These are phyloP conservation scores for Salix brachista DNA, from an alignment of 345 rosid species.

Conservation along the genomic window DNA sequence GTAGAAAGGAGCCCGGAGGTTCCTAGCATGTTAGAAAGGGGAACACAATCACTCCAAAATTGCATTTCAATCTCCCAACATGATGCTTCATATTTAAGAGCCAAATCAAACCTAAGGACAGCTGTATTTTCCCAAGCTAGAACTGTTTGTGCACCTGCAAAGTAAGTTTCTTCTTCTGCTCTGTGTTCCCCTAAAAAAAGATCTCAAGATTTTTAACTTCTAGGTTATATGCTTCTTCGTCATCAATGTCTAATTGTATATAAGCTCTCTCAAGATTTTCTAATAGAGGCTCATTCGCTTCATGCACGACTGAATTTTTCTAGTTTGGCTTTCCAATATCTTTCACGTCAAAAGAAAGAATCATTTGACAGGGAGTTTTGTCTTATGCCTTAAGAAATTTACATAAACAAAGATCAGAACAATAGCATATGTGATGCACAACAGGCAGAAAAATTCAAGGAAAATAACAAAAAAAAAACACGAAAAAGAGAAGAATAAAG, in stretches of 20 bases:
- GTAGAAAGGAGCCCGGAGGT: constrained; percentile 34
- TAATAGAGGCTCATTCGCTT: background rate
- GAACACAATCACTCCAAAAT: constrained; percentile 29
- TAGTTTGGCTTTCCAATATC: background rate
- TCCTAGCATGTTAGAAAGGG: constrained; percentile 36
- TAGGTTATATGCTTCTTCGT: background rate
- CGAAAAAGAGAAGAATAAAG: no score
- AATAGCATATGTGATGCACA: no score
- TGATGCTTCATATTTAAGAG: background rate
- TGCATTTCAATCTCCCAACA: background rate
- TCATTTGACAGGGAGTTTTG: background rate
- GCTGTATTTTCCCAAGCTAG: no score
- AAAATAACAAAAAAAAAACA: no score
- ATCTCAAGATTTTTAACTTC: background rate
- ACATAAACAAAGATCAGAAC: no score
- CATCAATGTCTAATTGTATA: background rate
- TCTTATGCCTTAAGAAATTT: no score
- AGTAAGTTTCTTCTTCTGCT: background rate
- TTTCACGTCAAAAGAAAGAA: background rate
- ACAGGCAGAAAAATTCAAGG: no score
- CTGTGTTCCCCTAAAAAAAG: background rate
- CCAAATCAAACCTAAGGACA: background rate
- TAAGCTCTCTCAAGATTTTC: background rate
- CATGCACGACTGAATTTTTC: background rate
- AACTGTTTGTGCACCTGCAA: background rate